phyloP scores from a whole-genome alignment of 352 stramenopile species.

The Phytophthora ramorum region DNA sequence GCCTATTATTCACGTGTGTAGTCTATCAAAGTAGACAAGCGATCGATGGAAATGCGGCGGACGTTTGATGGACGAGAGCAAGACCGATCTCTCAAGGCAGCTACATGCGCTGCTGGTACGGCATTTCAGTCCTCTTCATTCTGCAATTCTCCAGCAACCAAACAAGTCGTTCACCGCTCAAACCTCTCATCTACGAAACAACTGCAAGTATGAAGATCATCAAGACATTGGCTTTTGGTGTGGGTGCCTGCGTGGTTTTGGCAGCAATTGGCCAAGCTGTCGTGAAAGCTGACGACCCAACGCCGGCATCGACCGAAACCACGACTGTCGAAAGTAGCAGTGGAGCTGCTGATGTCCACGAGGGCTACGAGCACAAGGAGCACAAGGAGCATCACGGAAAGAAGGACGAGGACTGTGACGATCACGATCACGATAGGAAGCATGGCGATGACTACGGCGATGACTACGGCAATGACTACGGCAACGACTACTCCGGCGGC shows the following conservation, averaged over 20 bases:
- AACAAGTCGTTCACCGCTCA: not conserved
- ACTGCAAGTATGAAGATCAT: conserved; percentile 1
- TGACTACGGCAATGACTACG: not conserved
- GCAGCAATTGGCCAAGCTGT: not conserved
- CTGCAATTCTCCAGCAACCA: conserved; percentile 13
- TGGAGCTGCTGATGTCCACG: not conserved
- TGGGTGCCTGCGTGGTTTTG: not conserved
- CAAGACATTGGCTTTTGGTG: not conserved
- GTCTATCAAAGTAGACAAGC: not conserved
- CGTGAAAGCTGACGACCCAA: not conserved
- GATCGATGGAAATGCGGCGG: not conserved
- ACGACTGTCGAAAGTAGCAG: not conserved
- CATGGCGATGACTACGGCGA: not conserved
- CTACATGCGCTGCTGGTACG: no score
- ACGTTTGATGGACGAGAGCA: not conserved
- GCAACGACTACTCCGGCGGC: not conserved
- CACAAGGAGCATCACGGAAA: conserved; percentile 1
- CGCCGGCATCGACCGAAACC: not conserved
- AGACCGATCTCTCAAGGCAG: not conserved
- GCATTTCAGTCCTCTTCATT: not conserved
- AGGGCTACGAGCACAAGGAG: conserved; percentile 1
- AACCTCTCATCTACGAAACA: not conserved
- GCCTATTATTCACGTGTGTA: not conserved
- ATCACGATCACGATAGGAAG: not conserved
- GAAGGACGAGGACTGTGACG: not conserved